Percentiles rank a stretch among this genome's conserved stretches.
Conservation (phyloP, 2,329 filamentous ascomycete genomes). For the Fusarium beomiforme region DNA sequence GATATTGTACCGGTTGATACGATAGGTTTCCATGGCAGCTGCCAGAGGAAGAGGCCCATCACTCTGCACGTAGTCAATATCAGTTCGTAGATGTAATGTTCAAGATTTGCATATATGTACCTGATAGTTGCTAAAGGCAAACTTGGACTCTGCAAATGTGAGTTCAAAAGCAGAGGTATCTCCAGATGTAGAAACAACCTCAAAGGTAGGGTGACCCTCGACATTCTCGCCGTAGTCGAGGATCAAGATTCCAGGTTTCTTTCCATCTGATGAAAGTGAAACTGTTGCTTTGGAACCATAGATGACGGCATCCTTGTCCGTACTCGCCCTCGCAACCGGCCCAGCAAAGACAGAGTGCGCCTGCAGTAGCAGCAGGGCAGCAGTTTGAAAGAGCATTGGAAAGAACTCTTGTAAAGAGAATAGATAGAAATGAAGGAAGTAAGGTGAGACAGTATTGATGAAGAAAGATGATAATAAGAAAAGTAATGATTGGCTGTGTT, state of each 20-base stretch:
- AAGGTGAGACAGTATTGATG: not conserved
- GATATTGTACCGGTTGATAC: not conserved
- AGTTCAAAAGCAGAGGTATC: not conserved
- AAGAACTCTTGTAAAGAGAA: rapidly evolving
- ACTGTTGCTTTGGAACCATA: not conserved
- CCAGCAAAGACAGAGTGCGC: not conserved
- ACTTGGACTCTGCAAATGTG: not conserved
- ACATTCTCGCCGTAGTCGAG: not conserved
- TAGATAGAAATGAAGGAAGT: not conserved
- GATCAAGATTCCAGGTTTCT: not conserved
- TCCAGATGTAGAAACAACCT: not conserved
- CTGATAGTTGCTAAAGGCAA: not conserved
- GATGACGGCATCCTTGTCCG: not conserved
- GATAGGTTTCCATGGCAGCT: constrained; percentile 1
- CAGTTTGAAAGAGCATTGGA: not conserved
- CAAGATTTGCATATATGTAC: rapidly evolving
- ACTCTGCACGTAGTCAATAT: not conserved
- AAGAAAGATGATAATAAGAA: rapidly evolving
- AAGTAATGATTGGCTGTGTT: no score
- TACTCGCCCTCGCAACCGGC: not conserved
- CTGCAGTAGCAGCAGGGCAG: not conserved
- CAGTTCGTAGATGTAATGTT: rapidly evolving
- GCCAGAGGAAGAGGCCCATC: not conserved
- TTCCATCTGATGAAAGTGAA: not conserved
- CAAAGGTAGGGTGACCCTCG: not conserved